Base-by-base conservation (phyloP, 768 basidiomycete species). In the Pleurotus djamor region DNA sequence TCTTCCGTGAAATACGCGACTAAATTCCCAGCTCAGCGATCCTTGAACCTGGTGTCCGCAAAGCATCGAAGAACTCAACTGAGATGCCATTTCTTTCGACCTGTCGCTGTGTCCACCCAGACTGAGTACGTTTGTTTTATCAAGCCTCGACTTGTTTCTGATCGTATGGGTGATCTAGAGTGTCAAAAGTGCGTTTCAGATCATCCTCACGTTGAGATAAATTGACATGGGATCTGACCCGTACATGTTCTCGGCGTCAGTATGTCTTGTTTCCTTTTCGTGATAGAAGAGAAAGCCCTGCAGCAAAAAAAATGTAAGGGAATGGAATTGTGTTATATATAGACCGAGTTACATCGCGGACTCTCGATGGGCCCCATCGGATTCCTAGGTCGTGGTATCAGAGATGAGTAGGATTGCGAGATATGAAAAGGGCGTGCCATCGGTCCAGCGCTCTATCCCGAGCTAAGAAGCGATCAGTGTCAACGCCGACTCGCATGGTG, bases 121-220 rank as follows among this genome's bases (percentile, higher is more conserved):
- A 90, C 89, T 4, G 89, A 91, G 65, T 91, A 92, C 0, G 90
- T 92, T 70, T 92, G 90, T 68, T 92, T 92, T 66, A 90, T 85
- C 37, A 92, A 76, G 48, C 76, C 74, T 59, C 71, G 71, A 52
- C 61, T 64, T 41, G 71, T 44, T 14, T 58, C 57, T n/a, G 44
- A 37, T 34, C 57, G 44, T 4, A 41, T 48, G 32, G 32, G 57
- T 33, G 45, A 59, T 33, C 41, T 48, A 41, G 55, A 57, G 17
- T 12, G 10, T 37, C 33, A 10, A 52, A 5, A 12, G 38, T 52
- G 7, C 38, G 54, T 10, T 17, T 49, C 17, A 44, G 47, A 48
- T 50, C 48, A 59, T 12, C 48, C n/a, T 56, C 58, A 41, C 37
- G 17, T 58, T 52, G 44, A 51, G 61, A 38, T 4, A 48, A 41